A percentile compares a stretch with the other conserved stretches of the same genome.
These are phyloP conservation scores for Penicillium egyptiacum DNA, from an alignment of 495 filamentous ascomycete genomes.

Conservation along the genomic window DNA sequence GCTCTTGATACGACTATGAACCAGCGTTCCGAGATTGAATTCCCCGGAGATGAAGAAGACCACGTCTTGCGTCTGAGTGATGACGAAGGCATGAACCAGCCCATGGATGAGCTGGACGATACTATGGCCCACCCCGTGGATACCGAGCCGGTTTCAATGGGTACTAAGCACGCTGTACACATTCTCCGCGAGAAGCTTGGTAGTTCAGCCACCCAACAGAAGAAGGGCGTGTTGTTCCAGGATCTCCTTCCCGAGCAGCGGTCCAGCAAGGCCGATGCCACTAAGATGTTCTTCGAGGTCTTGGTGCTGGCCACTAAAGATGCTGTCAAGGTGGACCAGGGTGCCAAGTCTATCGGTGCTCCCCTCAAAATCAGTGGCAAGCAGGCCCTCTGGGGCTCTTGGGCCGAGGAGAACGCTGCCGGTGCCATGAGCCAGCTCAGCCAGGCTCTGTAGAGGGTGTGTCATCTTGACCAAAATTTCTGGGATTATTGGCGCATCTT, in stretches of 20 bases:
- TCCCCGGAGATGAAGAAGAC: slow-evolving; percentile 61
- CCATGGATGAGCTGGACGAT: slow-evolving; percentile 67
- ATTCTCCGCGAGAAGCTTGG: slow-evolving; percentile 88
- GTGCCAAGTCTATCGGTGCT: slow-evolving; percentile 67
- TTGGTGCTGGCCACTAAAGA: slow-evolving; percentile 96
- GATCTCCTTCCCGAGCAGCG: slow-evolving; percentile 79
- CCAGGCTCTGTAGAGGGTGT: slow-evolving; percentile 29
- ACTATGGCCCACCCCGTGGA: slow-evolving; percentile 78
- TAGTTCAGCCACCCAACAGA: slow-evolving; percentile 58
- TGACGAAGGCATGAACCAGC: slow-evolving; percentile 50
- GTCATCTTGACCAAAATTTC: slow-evolving; percentile 9
- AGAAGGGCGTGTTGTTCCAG: slow-evolving; percentile 85
- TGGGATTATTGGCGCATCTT: slow-evolving; percentile 25
- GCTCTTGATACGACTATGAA: slow-evolving; percentile 54
- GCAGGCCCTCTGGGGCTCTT: slow-evolving; percentile 88
- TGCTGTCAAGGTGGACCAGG: slow-evolving; percentile 95
- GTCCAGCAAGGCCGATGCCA: slow-evolving; percentile 82
- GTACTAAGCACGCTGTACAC: slow-evolving; percentile 94
- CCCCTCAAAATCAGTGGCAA: slow-evolving; percentile 81
- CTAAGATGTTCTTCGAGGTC: slow-evolving; percentile 99
- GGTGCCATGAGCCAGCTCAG: slow-evolving; percentile 45
- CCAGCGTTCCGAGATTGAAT: slow-evolving; percentile 54
- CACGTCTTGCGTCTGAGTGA: slow-evolving; percentile 47
- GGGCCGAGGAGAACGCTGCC: slow-evolving; percentile 83
- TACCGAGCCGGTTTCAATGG: slow-evolving; percentile 77